phyloP scores from a whole-genome alignment of 306 rosid species.

The Lagenaria siceraria region DNA sequence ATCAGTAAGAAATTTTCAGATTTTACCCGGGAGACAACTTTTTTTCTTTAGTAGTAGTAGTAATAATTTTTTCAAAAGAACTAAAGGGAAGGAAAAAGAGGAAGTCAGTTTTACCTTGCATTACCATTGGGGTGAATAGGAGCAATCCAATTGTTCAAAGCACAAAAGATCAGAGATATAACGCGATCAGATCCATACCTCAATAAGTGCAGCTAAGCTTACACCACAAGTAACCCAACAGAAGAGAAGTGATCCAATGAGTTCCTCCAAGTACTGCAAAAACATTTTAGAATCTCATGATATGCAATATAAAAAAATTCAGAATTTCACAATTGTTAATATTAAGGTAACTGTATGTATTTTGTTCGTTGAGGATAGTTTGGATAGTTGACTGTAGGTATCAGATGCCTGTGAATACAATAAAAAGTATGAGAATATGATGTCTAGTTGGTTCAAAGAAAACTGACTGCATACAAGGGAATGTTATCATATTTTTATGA shows the following conservation, averaged over 20 bases:
- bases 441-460: too few species aligned
- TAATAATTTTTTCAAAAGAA: background rate
- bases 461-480: too few species aligned
- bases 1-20: background rate
- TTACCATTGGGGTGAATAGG: background rate
- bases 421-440: too few species aligned
- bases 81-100: background rate
- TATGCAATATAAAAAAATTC: background rate
- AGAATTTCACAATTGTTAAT: background rate
- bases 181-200: slow-evolving; percentile 39
- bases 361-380: background rate
- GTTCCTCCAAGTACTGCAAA: slow-evolving; percentile 85
- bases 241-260: slow-evolving; percentile 69
- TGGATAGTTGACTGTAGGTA: too few species aligned
- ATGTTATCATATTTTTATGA: too few species aligned
- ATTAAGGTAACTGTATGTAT: background rate
- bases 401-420: too few species aligned
- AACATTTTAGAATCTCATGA: slow-evolving; percentile 9
- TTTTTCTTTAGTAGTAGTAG: background rate
- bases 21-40: background rate
- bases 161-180: slow-evolving; percentile 1
- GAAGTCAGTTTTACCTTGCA: background rate
- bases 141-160: background rate
- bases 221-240: slow-evolving; percentile 93
- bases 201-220: slow-evolving; percentile 72